Evolutionary conservation across 805 yeast genomes (phyloP), one percentile per base, ranked within the genome.

Genomic region (Starmera dryadoides): DNA sequence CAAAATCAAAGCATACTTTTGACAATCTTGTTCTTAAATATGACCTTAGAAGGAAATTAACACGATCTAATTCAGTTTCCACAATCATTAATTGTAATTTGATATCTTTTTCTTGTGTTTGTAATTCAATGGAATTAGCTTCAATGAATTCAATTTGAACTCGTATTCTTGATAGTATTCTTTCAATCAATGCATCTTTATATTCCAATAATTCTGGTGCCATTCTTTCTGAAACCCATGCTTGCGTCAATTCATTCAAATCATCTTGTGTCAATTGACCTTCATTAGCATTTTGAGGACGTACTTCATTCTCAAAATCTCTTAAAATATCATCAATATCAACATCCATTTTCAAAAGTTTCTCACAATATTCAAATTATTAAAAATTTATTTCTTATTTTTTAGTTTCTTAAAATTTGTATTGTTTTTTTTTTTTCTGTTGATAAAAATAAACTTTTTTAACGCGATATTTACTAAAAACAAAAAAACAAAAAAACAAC

Each of bases 41-140:
- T 12, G 86, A 73, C 37, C 97, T 64, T n/a, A 89, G 68, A 28
- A 91, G 60, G 56, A 81, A 93, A 50, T 81, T 86, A 23, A 87
- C 75, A 41, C 98, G 66, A 51, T 93, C 98, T 19, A 93, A 71
- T 49, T 93, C 98, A 12, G 94, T 82, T 55, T 93, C 98, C 49
- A 91, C 80, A 19, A 94, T 75, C 65, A 93, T 76, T 34, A 89
- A 66, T 42, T 85, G 81, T 42, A 91, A 61, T 53, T 89, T 89
- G 59, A 80, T 79, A 44, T 81, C 86, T 38, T 63, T 68, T 41
- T 79, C 79, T 33, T 70, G 67, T 36, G 75, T 76, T 38, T 83
- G 85, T 30, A 83, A 64, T 40, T 84, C 89, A 53, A 86, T 79
- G 8, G 95, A 81, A 48, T 86, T 85, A 37, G 77, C 69, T 50